Evolutionary conservation across 1,139 yeast genomes (phyloP), one percentile per base, ranked within the genome.

Genomic region (Lodderomyces pseudojiufengensis): DNA sequence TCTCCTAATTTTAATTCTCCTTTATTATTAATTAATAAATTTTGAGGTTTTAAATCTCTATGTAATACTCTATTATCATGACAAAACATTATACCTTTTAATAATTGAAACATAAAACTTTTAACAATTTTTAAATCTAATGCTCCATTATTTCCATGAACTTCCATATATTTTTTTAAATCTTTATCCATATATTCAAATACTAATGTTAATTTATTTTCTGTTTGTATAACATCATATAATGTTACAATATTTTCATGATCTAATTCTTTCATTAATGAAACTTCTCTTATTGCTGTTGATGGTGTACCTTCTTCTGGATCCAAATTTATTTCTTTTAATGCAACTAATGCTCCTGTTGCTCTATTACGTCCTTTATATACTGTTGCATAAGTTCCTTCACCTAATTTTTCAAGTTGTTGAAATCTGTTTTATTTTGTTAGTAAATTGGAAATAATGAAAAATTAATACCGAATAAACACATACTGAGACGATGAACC

Each of bases 231-330:
- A 24, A 92, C 97, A 59, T 92, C 97, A 62, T 88, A 88, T 32
- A 92, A 68, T 13, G 96, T 81, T 29, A 92, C 95, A 44, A 92
- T 88, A 59, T 92, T 92, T 47, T 88, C 95, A 59, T 90, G 95
- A 56, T 87, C 90, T 48, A 92, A 73, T 59, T 92, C 98, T 60
- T 92, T 92, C 97, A 92, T 87, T 44, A 92, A 68, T 7, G 97
- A 92, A 42, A 92, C 92, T 61, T 92, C 98, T 50, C 98, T 74
- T 46, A 92, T 92, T 7, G 98, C 98, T 0, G 98, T 92, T 1
- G 97, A 88, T 2, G 98, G 98, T 0, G 97, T 92, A 9, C 98
- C 98, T 61, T 92, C 99, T 54, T 90, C 97, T 14, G 95, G 83
- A 56, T 92, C 99, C 45, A 92, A 70, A 50, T 83, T 87, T 59